These are phyloP conservation scores for Mycena indigotica DNA, from an alignment of 768 basidiomycete species.

Conservation along the genomic window DNA sequence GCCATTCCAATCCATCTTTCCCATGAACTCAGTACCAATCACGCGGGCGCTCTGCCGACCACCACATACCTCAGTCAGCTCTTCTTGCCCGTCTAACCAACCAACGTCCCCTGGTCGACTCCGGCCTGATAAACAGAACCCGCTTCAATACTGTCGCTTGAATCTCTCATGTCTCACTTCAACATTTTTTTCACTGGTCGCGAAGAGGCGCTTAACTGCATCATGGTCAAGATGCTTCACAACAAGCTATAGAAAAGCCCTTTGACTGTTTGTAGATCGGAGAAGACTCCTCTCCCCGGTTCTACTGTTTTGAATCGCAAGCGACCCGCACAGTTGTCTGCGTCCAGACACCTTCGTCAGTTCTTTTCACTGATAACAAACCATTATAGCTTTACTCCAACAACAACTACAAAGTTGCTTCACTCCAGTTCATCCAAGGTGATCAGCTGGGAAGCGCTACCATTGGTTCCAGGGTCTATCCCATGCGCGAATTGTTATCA, in stretches of 20 bases:
- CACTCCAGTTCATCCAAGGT: conserved; percentile 54
- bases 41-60: too few relatives aligned
- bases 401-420: conserved; percentile 50
- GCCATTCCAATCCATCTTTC: too few relatives aligned
- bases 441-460: conserved; percentile 58
- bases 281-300: conserved; percentile 42
- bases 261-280: background rate
- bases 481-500: conserved; percentile 65
- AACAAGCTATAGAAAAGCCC: conserved; percentile 19
- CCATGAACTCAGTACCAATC: too few relatives aligned
- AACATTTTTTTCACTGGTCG: conserved; percentile 69
- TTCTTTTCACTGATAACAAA: background rate
- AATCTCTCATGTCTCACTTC: conserved; percentile 43
- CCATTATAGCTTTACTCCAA: conserved; percentile 46
- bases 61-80: too few relatives aligned
- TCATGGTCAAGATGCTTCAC: conserved; percentile 69
- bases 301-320: conserved; percentile 57
- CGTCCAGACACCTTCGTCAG: background rate
- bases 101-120: too few relatives aligned
- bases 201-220: conserved; percentile 68
- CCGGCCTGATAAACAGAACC: too few relatives aligned
- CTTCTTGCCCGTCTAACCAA: too few relatives aligned
- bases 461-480: conserved; percentile 54
- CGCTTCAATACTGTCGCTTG: too few relatives aligned
- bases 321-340: background rate